Conservation (phyloP, 495 filamentous ascomycete species). For the Xylaria sp. region DNA sequence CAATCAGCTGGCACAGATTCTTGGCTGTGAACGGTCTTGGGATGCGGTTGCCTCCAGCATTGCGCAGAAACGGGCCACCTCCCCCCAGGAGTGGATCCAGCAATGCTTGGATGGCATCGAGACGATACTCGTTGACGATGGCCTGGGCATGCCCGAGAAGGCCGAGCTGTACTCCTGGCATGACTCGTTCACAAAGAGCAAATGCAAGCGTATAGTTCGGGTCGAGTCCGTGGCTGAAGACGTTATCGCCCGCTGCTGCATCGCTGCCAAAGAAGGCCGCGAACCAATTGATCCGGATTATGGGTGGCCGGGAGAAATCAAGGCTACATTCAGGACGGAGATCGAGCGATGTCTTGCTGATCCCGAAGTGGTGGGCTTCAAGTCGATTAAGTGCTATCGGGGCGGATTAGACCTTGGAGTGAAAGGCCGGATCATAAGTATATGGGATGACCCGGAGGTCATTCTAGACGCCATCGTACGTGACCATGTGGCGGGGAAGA, state of each 20-base stretch:
- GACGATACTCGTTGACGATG: slow-evolving; percentile 80
- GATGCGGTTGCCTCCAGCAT: slow-evolving; percentile 68
- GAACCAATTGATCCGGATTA: neutral
- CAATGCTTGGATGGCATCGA: slow-evolving; percentile 78
- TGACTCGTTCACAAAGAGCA: slow-evolving; percentile 64
- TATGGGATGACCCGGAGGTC: too few relatives aligned
- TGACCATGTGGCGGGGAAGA: neutral
- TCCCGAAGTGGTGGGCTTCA: slow-evolving; percentile 80
- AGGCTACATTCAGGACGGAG: slow-evolving; percentile 31
- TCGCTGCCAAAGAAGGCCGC: slow-evolving; percentile 20
- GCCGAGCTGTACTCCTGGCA: slow-evolving; percentile 73
- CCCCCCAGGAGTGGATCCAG: slow-evolving; percentile 64
- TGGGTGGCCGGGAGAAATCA: neutral
- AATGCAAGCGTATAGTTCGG: slow-evolving; percentile 79
- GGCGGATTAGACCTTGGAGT: slow-evolving; percentile 68
- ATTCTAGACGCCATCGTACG: neutral
- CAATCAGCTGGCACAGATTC: slow-evolving; percentile 68
- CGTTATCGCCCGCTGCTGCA: slow-evolving; percentile 53
- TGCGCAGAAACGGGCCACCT: slow-evolving; percentile 58
- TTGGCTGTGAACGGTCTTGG: slow-evolving; percentile 66
- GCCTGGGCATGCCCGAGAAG: slow-evolving; percentile 63
- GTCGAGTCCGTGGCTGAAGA: slow-evolving; percentile 79
- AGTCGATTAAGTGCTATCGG: slow-evolving; percentile 84
- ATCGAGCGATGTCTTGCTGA: slow-evolving; percentile 65
- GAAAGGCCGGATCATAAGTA: too few relatives aligned